These are phyloP conservation scores for Saccharomyces kudriavzevii DNA, from an alignment of 805 yeast genomes.

Conservation along the genomic window DNA sequence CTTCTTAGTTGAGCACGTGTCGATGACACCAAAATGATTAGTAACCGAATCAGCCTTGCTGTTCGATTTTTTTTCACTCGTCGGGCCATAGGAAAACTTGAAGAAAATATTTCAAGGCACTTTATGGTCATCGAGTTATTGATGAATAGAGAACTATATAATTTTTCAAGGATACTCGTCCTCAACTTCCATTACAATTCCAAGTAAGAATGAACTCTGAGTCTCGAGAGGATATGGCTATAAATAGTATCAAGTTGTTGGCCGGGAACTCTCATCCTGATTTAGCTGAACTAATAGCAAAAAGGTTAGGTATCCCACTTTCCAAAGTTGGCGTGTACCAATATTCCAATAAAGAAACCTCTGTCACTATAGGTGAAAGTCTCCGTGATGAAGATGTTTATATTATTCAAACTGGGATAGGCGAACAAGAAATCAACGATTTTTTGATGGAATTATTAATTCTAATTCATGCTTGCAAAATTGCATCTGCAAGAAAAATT, in stretches of 20 bases:
- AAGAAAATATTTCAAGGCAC: background rate
- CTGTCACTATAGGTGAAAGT: slow-evolving; percentile 80
- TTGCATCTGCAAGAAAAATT: slow-evolving; percentile 88
- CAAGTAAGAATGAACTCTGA: background rate
- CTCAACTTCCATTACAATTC: background rate
- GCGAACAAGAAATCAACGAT: slow-evolving; percentile 68
- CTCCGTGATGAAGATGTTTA: slow-evolving; percentile 87
- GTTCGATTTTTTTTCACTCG: background rate
- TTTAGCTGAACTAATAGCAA: slow-evolving; percentile 62
- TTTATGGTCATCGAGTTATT: background rate
- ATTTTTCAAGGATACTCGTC: background rate
- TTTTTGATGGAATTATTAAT: slow-evolving; percentile 78
- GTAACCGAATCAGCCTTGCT: background rate
- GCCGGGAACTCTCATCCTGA: slow-evolving; percentile 79
- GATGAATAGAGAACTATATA: background rate
- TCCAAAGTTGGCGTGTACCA: slow-evolving; percentile 76
- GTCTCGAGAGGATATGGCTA: slow-evolving; percentile 21
- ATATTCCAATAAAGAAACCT: slow-evolving; percentile 81
- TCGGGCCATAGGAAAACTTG: background rate
- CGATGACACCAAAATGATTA: background rate
- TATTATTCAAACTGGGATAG: slow-evolving; percentile 78
- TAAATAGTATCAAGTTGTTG: slow-evolving; percentile 49
- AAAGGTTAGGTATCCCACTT: slow-evolving; percentile 55
- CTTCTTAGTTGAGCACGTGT: background rate
- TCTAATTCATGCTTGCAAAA: slow-evolving; percentile 87